phyloP scores from a whole-genome alignment of 805 yeast species.

The Blastobotrys attinorum region DNA sequence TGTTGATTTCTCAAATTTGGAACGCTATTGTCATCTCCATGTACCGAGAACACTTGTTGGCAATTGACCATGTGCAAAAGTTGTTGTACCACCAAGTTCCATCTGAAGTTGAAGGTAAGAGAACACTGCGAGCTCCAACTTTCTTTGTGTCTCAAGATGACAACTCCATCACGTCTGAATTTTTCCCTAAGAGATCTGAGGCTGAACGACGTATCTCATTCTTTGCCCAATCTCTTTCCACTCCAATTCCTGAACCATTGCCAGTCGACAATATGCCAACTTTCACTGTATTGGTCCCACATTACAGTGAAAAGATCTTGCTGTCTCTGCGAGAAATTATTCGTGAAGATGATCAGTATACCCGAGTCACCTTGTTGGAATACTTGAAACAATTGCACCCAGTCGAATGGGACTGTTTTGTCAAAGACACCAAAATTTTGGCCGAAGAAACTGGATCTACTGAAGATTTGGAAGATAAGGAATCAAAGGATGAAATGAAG shows the following conservation, averaged over 20 bases:
- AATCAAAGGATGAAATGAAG: constrained; percentile 1
- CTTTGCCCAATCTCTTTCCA: constrained; percentile 83
- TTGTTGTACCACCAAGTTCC: constrained; percentile 46
- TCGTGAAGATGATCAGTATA: constrained; percentile 54
- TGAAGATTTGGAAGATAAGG: constrained; percentile 2
- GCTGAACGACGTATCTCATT: constrained; percentile 79
- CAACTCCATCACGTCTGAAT: constrained; percentile 48
- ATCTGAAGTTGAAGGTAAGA: constrained; percentile 33
- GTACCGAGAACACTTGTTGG: constrained; percentile 72
- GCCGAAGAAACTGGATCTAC: constrained; percentile 8
- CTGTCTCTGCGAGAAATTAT: constrained; percentile 72
- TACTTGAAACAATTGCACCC: constrained; percentile 67
- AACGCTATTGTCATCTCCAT: constrained; percentile 74
- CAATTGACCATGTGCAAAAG: constrained; percentile 63
- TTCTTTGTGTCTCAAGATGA: constrained; percentile 82
- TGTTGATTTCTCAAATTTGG: constrained; percentile 67
- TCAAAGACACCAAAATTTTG: constrained; percentile 53
- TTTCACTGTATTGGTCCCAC: constrained; percentile 80
- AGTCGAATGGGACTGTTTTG: constrained; percentile 75
- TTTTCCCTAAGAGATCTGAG: constrained; percentile 58
- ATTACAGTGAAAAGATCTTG: constrained; percentile 75
- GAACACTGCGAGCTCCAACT: constrained; percentile 56
- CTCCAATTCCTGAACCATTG: constrained; percentile 71
- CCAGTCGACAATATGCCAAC: constrained; percentile 67
- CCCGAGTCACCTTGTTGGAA: constrained; percentile 64